These are phyloP conservation scores for Pleurotus sapidus DNA, from an alignment of 768 basidiomycete genomes.

Conservation along the genomic window DNA sequence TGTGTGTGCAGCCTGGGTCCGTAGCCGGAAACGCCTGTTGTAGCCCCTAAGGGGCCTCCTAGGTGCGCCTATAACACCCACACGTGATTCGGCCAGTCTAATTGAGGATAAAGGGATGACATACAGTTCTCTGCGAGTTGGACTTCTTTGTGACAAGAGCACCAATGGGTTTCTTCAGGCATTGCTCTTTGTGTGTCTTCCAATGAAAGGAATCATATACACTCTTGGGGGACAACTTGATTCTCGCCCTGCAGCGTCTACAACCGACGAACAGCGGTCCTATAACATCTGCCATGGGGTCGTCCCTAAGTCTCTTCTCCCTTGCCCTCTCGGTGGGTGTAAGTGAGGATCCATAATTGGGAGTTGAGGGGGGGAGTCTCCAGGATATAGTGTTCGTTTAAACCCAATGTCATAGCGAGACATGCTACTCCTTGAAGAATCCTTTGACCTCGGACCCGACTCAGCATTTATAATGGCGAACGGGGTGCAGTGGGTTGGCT, in stretches of 20 bases:
- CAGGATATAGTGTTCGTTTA: background rate
- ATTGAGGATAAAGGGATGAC: slow-evolving; percentile 2
- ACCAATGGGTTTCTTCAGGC: slow-evolving; percentile 42
- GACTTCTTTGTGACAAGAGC: slow-evolving; percentile 14
- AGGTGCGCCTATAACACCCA: too few relatives aligned
- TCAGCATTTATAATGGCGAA: background rate
- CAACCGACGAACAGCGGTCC: slow-evolving; percentile 52
- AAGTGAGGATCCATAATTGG: slow-evolving; percentile 19
- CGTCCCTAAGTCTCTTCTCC: slow-evolving; percentile 49
- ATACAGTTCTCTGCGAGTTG: slow-evolving; percentile 15
- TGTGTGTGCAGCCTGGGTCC: too few relatives aligned
- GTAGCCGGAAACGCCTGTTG: too few relatives aligned
- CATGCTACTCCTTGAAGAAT: background rate
- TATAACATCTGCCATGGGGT: slow-evolving; percentile 50
- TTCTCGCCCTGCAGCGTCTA: slow-evolving; percentile 48
- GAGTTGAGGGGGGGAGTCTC: background rate
- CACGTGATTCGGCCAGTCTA: background rate
- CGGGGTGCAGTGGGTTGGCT: too few relatives aligned
- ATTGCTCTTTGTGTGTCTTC: slow-evolving; percentile 60
- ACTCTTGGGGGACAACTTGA: slow-evolving; percentile 69
- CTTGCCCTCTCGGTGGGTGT: slow-evolving; percentile 43
- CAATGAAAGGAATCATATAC: slow-evolving; percentile 67
- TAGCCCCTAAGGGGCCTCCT: too few relatives aligned
- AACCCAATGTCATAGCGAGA: slow-evolving; percentile 5
- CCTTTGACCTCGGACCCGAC: background rate